A percentile compares a stretch with the other conserved stretches of the same genome.
Evolutionary conservation across 2,329 filamentous ascomycete genomes (phyloP).

Genomic region (Helicocarpus griseus): DNA sequence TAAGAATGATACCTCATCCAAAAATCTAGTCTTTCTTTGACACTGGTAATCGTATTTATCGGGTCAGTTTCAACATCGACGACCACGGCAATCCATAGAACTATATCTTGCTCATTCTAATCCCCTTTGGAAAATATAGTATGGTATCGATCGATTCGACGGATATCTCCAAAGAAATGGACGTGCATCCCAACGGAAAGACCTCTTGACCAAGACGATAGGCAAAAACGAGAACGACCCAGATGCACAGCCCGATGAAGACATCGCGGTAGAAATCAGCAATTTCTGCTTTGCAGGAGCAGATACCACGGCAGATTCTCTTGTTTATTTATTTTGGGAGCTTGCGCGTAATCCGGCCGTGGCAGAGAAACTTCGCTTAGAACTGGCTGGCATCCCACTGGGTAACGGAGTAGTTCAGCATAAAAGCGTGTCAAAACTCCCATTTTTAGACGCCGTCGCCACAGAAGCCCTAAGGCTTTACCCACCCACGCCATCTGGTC

Average conservation of each 20-base stretch:
- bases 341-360: constrained; percentile 1
- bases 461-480: constrained; percentile 4
- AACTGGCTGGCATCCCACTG: constrained; percentile 1
- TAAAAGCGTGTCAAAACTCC: neutral
- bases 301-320: constrained; percentile 3
- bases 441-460: constrained; percentile 5
- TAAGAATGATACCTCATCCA: constrained; percentile 5
- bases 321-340: constrained; percentile 6
- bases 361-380: neutral
- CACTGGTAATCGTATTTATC: constrained; percentile 1
- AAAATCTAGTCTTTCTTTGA: constrained; percentile 5
- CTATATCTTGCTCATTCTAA: too few relatives aligned
- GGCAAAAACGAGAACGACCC: constrained; percentile 5
- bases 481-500: constrained; percentile 1
- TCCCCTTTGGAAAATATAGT: neutral
- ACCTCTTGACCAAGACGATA: constrained; percentile 6
- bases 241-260: constrained; percentile 2
- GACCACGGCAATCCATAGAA: too few relatives aligned
- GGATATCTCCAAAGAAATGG: constrained; percentile 5
- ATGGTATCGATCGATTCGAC: constrained; percentile 4
- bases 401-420: constrained; percentile 2
- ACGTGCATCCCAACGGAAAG: constrained; percentile 1
- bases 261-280: constrained; percentile 4
- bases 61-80: constrained; percentile 1
- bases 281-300: constrained; percentile 4